phyloP scores from a whole-genome alignment of 129 eudicot species.

The Saussurea involucrata region DNA sequence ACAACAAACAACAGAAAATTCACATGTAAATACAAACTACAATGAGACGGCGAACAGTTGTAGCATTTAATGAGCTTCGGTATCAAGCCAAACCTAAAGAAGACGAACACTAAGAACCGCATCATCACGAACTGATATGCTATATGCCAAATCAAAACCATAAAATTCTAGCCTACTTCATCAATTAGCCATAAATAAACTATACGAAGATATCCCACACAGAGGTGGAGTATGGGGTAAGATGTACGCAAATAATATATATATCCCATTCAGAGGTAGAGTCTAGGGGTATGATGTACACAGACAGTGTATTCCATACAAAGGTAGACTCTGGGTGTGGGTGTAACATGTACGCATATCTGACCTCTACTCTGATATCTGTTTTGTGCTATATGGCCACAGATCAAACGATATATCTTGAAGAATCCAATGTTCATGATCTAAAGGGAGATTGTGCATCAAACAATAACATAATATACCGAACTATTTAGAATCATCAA shows the following conservation, averaged over 20 bases:
- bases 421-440: background rate
- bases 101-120: slow-evolving; percentile 7
- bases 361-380: background rate
- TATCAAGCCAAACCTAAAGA: background rate
- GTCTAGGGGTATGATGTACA: no score
- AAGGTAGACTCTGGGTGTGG: no score
- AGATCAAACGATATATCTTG: background rate
- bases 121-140: background rate
- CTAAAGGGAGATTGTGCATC: background rate
- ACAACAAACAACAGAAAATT: slow-evolving; percentile 3
- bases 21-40: slow-evolving; percentile 8
- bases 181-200: background rate
- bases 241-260: background rate
- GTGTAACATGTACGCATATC: background rate
- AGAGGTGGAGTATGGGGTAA: background rate
- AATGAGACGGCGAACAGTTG: background rate
- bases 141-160: background rate
- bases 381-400: background rate
- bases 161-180: background rate
- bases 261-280: background rate
- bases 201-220: background rate
- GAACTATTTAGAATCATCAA: background rate
- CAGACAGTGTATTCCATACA: no score
- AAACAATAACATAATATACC: background rate
- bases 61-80: background rate